Conservation (phyloP, 129 eudicot genomes). For the Helianthus tuberosus region DNA sequence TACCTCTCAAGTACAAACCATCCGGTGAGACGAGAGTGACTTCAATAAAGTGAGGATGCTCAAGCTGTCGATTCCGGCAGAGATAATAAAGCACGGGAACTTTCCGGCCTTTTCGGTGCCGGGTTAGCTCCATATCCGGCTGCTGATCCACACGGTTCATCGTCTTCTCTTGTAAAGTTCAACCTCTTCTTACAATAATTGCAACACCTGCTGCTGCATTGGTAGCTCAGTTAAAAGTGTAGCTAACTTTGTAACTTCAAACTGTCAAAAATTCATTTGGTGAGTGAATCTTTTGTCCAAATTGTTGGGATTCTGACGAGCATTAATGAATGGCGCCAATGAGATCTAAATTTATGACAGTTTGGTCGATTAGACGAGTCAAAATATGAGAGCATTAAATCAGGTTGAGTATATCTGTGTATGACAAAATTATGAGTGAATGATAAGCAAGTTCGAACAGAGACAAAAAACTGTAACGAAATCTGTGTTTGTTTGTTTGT, state of each 20-base stretch:
- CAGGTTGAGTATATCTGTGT: constrained; percentile 8
- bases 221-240: constrained; percentile 2
- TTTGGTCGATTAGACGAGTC: constrained; percentile 23
- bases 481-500: constrained; percentile 5
- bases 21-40: constrained; percentile 78
- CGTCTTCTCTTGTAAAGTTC: constrained; percentile 60
- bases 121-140: constrained; percentile 17
- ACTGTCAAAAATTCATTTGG: constrained; percentile 17
- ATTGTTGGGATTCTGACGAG: constrained; percentile 20
- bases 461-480: constrained; percentile 20
- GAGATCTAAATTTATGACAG: not conserved
- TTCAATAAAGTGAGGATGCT: constrained; percentile 97
- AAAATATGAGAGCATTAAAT: constrained; percentile 2
- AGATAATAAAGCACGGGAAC: constrained; percentile 89
- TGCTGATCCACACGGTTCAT: constrained; percentile 69
- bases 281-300: constrained; percentile 24
- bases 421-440: constrained; percentile 19
- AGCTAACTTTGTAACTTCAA: not conserved
- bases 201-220: constrained; percentile 49
- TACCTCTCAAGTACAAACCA: constrained; percentile 93
- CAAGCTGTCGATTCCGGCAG: constrained; percentile 84
- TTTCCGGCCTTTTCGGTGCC: constrained; percentile 40
- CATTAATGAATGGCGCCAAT: constrained; percentile 21
- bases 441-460: constrained; percentile 21
- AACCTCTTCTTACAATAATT: constrained; percentile 83